These are phyloP conservation scores for Fusarium austroafricanum DNA, from an alignment of 2,329 filamentous ascomycete species.

Conservation along the genomic window DNA sequence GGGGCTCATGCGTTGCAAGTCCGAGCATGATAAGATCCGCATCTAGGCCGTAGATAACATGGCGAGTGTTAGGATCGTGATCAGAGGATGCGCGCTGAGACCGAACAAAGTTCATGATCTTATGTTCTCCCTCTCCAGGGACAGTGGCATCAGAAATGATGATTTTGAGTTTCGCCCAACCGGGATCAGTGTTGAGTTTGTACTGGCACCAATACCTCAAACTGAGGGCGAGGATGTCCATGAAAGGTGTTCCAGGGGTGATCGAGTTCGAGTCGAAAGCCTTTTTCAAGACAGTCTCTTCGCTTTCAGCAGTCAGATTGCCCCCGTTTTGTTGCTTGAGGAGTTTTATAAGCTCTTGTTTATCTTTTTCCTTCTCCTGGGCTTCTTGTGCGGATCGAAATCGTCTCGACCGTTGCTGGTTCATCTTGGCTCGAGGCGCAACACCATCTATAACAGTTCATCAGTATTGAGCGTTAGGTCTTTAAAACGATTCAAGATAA, in stretches of 20 bases:
- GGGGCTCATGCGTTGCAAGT: conserved; percentile 94
- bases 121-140: conserved; percentile 97
- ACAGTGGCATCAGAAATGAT: conserved; percentile 99
- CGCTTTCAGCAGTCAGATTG: conserved; percentile 68
- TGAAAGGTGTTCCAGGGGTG: conserved; percentile 97
- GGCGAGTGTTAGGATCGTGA: conserved; percentile 95
- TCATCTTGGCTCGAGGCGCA: conserved; percentile 98
- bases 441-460: conserved; percentile 77
- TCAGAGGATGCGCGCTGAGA: conserved; percentile 91
- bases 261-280: conserved; percentile 91
- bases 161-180: conserved; percentile 95
- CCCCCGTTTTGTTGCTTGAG: conserved; percentile 82
- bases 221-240: conserved; percentile 92
- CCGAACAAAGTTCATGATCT: conserved; percentile 98
- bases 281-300: conserved; percentile 78
- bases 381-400: conserved; percentile 96
- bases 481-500: too few species aligned
- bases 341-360: conserved; percentile 86
- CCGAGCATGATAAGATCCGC: conserved; percentile 99
- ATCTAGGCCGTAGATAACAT: conserved; percentile 98
- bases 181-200: conserved; percentile 96
- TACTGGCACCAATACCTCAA: conserved; percentile 97
- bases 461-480: conserved; percentile 43
- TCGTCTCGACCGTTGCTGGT: conserved; percentile 95
- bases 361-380: conserved; percentile 91